Evolutionary conservation across 306 rosid species (phyloP), one percentile per base, ranked within the genome.

Genomic region (Castanospermum australe): DNA sequence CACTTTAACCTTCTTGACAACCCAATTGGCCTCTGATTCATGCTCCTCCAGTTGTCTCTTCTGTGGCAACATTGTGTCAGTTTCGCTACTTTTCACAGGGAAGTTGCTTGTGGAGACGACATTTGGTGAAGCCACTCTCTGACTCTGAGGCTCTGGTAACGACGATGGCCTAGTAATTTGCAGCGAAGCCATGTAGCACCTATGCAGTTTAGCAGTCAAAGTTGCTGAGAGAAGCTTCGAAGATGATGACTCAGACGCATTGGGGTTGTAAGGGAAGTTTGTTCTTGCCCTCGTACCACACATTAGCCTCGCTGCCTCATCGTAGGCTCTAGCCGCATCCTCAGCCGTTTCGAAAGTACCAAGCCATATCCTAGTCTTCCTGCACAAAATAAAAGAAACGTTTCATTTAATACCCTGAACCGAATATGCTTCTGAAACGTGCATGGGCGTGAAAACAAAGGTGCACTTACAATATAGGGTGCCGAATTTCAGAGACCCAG

Each of bases 401-500:
- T 62, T 83, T 80, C 73, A 5, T 17, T 54, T 24, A 54, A 18
- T 48, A 47, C 51, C 7, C 38, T 6, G 30, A 50, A 30, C 22
- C 44, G 59, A 11, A 57, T 64, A 42, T 3, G 79, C 24, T 48
- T 4, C 18, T 25, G 14, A 76, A 75, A 71, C 70, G 76, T 45
- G 80, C 30, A 22, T 59, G 78, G 71, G 36, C 64, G 36, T 38
- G 13, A 28, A 67, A 60, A 41, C 5, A 2, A 11, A 25, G 66
- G 57, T 73, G 15, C 13, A 69, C 97, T 85, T 88, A 95, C 99
- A 95, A 78, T 24, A 95, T 84, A 20, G 99, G 99, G 68, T 95
- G 99, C 41, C 99, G 94, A 79, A 95, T 95, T 83, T 95, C 99
- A 0, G 99, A 95, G 71, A 95, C 99, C 99, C 99, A 95, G 56